Evolutionary conservation across 108 stramenopile genomes (phyloP).

Genomic region (Nannochloropsis salina): DNA sequence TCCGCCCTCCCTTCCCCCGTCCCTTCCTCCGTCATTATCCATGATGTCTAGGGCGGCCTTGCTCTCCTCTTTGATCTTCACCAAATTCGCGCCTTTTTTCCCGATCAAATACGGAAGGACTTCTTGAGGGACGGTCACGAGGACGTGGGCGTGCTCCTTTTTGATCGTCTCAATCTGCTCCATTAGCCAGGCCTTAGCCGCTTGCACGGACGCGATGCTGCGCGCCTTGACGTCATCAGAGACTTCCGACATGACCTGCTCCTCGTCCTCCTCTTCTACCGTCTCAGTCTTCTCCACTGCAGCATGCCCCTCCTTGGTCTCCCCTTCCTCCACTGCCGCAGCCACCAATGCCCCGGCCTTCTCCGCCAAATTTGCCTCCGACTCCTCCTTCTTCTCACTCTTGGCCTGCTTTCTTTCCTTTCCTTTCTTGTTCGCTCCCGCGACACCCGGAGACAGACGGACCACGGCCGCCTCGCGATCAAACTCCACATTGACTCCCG

Average conservation of each 20-base stretch:
- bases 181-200: neutral
- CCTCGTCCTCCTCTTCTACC: neutral
- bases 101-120: slow-evolving; percentile 4
- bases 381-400: neutral
- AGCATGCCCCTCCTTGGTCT: neutral
- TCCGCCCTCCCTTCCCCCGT: neutral
- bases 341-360: neutral
- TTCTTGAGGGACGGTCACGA: slow-evolving; percentile 6
- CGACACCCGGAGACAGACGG: neutral
- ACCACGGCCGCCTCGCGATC: neutral
- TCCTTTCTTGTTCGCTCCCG: neutral
- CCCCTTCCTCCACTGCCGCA: slow-evolving; percentile 4
- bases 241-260: neutral
- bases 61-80: neutral
- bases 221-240: neutral
- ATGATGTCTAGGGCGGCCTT: slow-evolving; percentile 6
- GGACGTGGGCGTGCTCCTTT: neutral
- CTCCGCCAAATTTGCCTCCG: too few relatives aligned
- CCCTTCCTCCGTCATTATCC: neutral
- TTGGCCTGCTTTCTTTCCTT: neutral
- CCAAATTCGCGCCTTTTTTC: neutral
- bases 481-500: neutral
- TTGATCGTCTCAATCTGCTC: neutral
- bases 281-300: neutral
- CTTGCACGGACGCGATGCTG: slow-evolving; percentile 1